These are phyloP conservation scores for Boletus edulis DNA, from an alignment of 768 basidiomycete species.

Conservation along the genomic window DNA sequence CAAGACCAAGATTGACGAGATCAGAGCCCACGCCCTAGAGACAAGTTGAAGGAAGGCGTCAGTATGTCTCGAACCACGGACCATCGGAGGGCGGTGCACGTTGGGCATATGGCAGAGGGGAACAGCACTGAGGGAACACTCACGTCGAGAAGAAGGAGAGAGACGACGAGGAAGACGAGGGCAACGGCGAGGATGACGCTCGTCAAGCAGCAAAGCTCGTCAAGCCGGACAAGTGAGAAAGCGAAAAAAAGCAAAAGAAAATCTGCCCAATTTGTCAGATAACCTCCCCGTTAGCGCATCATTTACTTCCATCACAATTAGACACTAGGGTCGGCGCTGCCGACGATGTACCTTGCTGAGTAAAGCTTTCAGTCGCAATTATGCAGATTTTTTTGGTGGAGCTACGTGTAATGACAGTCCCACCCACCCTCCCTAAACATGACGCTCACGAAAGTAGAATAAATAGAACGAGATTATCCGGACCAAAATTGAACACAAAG, in stretches of 20 bases:
- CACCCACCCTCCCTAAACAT: no score
- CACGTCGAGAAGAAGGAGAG: conserved; percentile 22
- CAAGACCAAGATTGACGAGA: conserved; percentile 35
- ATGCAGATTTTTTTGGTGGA: no score
- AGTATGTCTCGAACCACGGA: not conserved
- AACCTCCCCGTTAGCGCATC: conserved; percentile 1
- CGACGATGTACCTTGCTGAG: no score
- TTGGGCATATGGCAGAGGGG: not conserved
- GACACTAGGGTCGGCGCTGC: no score
- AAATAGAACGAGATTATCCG: no score
- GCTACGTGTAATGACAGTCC: no score
- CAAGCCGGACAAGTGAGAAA: conserved; percentile 19
- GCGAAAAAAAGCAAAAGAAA: conserved; percentile 18
- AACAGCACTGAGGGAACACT: conserved; percentile 6
- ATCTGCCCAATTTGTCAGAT: conserved; percentile 14
- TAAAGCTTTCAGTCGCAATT: no score
- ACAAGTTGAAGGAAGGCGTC: not conserved
- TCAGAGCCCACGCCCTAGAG: conserved; percentile 27
- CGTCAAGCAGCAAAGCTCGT: conserved; percentile 21
- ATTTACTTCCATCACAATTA: conserved; percentile 17
- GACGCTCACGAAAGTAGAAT: no score
- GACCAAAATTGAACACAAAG: no score
- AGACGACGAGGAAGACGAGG: conserved; percentile 15
- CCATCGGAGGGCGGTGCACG: not conserved
- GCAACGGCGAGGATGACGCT: conserved; percentile 14